Evolutionary conservation across 257 asterid genomes (phyloP), one percentile per base, ranked within the genome.

Genomic region (Scutellaria baicalensis): DNA sequence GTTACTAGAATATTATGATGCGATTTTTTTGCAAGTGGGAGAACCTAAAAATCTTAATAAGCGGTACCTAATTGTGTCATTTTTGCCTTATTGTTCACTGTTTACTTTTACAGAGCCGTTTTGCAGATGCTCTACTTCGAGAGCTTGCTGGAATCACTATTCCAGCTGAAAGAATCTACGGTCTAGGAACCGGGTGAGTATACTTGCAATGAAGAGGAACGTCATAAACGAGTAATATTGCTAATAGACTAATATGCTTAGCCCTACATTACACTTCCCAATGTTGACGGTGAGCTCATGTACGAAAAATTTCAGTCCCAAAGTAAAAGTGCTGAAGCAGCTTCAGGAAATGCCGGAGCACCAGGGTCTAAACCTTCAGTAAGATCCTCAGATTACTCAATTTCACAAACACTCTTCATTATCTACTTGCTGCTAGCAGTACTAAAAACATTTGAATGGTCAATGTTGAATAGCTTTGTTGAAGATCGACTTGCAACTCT

Each of bases 321-420:
- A 91, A 80, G 97, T 89, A 11, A 70, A 91, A 77, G 97, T 89
- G 68, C 81, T 94, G 81, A 91, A 91, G 89, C 81, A 76, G 85
- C 92, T 94, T 67, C 97, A 91, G 75, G 84, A 88, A 54, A 91
- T 89, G 96, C 97, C 97, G 4, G 97, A 88, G 77, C 88, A 91
- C 77, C 89, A 86, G 78, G 96, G 95, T 43, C 83, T 91, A 55
- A 83, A 83, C 35, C 81, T 94, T 71, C 97, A 94, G 99, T 94
- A 83, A 86, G 96, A 71, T 72, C 58, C 17, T 47, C 60, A 7
- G 47, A 20, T 39, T 40, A 35, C 17, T 52, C 16, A 43, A 7
- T 40, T 35, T 13, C 10, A 52, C 8, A 10, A 44, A 4, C 38
- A 18, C 21, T 16, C 20, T 59, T 42, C 66, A 58, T 17, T 11